Percentiles rank a stretch among this genome's conserved stretches.
Conservation (phyloP, 768 basidiomycete species). For the Suillus brevipes region DNA sequence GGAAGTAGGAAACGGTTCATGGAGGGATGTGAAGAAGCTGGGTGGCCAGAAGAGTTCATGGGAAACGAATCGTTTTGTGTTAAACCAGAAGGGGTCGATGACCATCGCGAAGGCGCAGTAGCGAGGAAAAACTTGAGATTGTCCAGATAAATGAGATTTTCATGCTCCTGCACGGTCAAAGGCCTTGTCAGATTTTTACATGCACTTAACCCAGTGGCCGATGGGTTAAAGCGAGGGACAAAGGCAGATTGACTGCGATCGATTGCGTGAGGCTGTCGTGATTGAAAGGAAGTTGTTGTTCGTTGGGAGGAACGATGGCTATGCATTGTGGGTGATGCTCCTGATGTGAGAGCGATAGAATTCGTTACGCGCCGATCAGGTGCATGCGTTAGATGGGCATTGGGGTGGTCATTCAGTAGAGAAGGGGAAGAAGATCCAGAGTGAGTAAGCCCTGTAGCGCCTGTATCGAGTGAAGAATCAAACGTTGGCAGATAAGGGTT, state of each 20-base stretch:
- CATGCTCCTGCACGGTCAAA: slow-evolving; percentile 63
- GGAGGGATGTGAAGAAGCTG: slow-evolving; percentile 65
- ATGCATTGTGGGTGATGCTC: neutral
- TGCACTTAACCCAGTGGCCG: slow-evolving; percentile 28
- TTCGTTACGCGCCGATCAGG: neutral
- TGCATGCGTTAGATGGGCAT: slow-evolving; percentile 3
- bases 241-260: slow-evolving; percentile 8
- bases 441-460: neutral
- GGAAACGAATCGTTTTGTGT: slow-evolving; percentile 14
- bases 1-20: slow-evolving; percentile 88
- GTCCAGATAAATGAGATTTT: slow-evolving; percentile 73
- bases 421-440: slow-evolving; percentile 2
- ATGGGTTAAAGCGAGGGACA: slow-evolving; percentile 16
- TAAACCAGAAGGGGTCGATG: slow-evolving; percentile 31
- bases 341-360: neutral
- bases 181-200: slow-evolving; percentile 41
- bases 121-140: slow-evolving; percentile 87
- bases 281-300: neutral
- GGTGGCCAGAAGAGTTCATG: slow-evolving; percentile 35
- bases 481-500: neutral
- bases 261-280: neutral
- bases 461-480: neutral
- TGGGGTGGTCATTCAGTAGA: neutral
- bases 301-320: neutral
- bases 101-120: slow-evolving; percentile 80